Evolutionary conservation across 805 yeast species (phyloP).

Genomic region (Scheffersomyces spartinae): DNA sequence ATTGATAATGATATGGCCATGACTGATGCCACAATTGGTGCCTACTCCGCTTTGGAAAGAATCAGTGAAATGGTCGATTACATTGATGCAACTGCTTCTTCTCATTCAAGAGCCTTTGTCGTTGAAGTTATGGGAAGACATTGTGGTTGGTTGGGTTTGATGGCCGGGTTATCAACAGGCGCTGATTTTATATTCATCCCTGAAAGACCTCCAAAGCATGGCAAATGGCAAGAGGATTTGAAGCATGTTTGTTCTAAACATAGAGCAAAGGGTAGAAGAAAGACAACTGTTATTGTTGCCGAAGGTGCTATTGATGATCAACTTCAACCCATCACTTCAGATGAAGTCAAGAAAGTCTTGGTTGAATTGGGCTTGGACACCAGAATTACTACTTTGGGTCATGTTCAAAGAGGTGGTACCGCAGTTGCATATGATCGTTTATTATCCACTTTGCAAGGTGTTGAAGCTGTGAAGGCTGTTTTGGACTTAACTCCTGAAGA

Average conservation of each 20-base stretch:
- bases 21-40: constrained; percentile 95
- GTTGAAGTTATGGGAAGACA: constrained; percentile 99
- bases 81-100: constrained; percentile 94
- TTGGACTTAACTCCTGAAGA: constrained; percentile 78
- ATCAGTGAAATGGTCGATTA: constrained; percentile 92
- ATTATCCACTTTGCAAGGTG: constrained; percentile 93
- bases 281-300: constrained; percentile 92
- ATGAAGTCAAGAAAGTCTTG: constrained; percentile 71
- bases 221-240: constrained; percentile 75
- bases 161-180: constrained; percentile 95
- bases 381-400: constrained; percentile 90
- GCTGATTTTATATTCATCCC: constrained; percentile 94
- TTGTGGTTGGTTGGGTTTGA: constrained; percentile 97
- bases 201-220: constrained; percentile 74
- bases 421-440: constrained; percentile 92
- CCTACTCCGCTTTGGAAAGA: constrained; percentile 84
- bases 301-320: constrained; percentile 91
- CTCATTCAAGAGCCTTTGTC: constrained; percentile 95
- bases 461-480: constrained; percentile 92
- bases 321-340: constrained; percentile 69
- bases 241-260: constrained; percentile 65
- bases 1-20: constrained; percentile 97
- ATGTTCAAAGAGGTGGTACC: constrained; percentile 97
- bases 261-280: constrained; percentile 80
- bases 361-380: constrained; percentile 86